Conservation (phyloP, 768 basidiomycete genomes). For the Hericium rajendrae region DNA sequence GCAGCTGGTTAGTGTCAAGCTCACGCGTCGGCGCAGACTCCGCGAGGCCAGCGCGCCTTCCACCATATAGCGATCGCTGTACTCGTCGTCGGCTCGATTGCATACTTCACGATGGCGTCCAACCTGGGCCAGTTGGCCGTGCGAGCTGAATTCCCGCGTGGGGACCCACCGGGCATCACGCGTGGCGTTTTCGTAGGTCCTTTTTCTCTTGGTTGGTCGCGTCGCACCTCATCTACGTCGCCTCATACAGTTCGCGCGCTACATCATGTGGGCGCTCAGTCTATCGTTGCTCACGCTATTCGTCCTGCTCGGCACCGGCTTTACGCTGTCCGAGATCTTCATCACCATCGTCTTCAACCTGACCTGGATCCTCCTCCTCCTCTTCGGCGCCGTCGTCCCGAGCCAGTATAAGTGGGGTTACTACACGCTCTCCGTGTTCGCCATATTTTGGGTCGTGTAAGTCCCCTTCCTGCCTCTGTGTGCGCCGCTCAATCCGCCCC, state of each 20-base stretch:
- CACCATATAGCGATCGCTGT: constrained; percentile 40
- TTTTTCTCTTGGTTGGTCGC: background rate
- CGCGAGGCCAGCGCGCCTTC: constrained; percentile 15
- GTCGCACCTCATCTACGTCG: background rate
- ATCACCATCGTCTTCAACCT: constrained; percentile 30
- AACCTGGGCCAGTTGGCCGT: constrained; percentile 41
- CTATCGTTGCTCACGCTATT: constrained; percentile 36
- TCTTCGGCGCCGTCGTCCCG: constrained; percentile 35
- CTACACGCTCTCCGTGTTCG: constrained; percentile 32
- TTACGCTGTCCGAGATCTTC: constrained; percentile 36
- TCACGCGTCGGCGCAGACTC: background rate
- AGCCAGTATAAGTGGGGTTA: constrained; percentile 39
- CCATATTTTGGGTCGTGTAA: constrained; percentile 35
- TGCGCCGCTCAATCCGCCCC: constrained; percentile 3
- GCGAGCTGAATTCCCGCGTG: constrained; percentile 29
- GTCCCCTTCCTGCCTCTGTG: constrained; percentile 16
- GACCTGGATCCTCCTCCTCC: constrained; percentile 29
- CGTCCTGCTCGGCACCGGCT: constrained; percentile 32
- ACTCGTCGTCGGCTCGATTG: constrained; percentile 35
- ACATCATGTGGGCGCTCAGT: constrained; percentile 41
- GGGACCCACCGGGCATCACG: constrained; percentile 14
- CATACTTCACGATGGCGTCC: constrained; percentile 50
- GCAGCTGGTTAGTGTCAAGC: background rate
- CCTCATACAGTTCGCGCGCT: constrained; percentile 29
- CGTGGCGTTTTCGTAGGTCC: constrained; percentile 35